phyloP scores from a whole-genome alignment of 495 filamentous ascomycete genomes.

The Lindgomyces ingoldianus region DNA sequence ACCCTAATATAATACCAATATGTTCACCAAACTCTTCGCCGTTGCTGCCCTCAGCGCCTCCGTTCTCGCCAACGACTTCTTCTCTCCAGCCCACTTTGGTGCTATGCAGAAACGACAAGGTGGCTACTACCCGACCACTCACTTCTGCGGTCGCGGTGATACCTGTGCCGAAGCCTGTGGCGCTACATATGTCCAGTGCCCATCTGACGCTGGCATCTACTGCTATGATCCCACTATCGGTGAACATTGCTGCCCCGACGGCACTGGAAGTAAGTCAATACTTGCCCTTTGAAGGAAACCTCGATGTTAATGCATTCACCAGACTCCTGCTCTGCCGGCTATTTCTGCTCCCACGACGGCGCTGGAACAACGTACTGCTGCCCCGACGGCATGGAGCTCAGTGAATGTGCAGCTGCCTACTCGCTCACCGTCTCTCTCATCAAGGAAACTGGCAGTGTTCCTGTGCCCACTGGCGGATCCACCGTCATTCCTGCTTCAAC shows the following conservation, averaged over 20 bases:
- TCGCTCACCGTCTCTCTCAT: constrained; percentile 27
- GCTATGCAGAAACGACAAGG: constrained; percentile 30
- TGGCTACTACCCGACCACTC: constrained; percentile 24
- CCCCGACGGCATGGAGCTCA: constrained; percentile 17
- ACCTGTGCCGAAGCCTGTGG: constrained; percentile 30
- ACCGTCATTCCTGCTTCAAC: constrained; percentile 10
- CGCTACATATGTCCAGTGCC: constrained; percentile 11
- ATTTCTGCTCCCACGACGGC: constrained; percentile 27
- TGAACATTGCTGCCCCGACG: constrained; percentile 27
- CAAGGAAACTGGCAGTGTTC: constrained; percentile 1
- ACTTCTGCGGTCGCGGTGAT: constrained; percentile 16
- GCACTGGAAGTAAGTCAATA: constrained; percentile 24
- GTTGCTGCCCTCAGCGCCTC: constrained; percentile 15
- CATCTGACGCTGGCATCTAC: constrained; percentile 17
- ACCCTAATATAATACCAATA: constrained; percentile 8
- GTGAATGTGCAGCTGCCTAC: constrained; percentile 15
- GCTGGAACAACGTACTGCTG: constrained; percentile 27
- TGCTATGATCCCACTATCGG: constrained; percentile 20
- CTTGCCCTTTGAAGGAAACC: background rate
- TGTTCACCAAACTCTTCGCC: constrained; percentile 21
- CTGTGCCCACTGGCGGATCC: background rate
- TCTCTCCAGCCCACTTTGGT: constrained; percentile 21
- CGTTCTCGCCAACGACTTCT: constrained; percentile 16
- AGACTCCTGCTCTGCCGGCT: constrained; percentile 27
- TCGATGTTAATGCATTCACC: constrained; percentile 1